Evolutionary conservation across 768 basidiomycete species (phyloP), one percentile per base, ranked within the genome.

Genomic region (Neoboletus magnificus): DNA sequence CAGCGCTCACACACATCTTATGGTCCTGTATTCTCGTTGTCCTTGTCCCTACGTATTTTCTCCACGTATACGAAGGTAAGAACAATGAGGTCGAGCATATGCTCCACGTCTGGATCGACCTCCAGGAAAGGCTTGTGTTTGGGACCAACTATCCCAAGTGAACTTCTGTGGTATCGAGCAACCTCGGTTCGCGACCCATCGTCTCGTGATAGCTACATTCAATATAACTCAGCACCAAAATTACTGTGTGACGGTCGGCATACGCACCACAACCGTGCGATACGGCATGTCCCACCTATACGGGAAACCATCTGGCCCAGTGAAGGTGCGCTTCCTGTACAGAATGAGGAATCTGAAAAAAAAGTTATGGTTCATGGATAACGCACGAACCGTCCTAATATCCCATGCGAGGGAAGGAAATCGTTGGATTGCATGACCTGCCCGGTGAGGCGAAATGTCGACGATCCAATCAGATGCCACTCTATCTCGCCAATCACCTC

Each of bases 11-110:
- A 27, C 3, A 27, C 27, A 27, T 27, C 29, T 7, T 8, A 29
- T 29, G 29, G 22, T 33, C 47, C 50, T 0, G 13, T 36, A 22
- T 16, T 54, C 25, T 54, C 41, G 13, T 39, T 35, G 16, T 69
- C 67, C 42, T 63, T 68, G 35, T 68, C 62, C 59, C 57, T 60
- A 33, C 65, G 65, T 5, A 70, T 22, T 48, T 72, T 72, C 49
- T 72, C 68, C n/a, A 70, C 65, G 39, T 68, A 71, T 23, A 72
- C 62, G 23, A 71, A 72, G 1, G 69, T 72, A 20, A 70, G 58
- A 8, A 71, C 29, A 25, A 72, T 44, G 33, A 63, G 30, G 57
- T 70, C 68, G 25, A 70, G 54, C 56, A 71, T 70, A 16, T 58
- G 62, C 43, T 57, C 58, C 40, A 62, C 58, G 5, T 40, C 48